Evolutionary conservation across 768 basidiomycete genomes (phyloP).

Genomic region (Coprinellus aureogranulatus): DNA sequence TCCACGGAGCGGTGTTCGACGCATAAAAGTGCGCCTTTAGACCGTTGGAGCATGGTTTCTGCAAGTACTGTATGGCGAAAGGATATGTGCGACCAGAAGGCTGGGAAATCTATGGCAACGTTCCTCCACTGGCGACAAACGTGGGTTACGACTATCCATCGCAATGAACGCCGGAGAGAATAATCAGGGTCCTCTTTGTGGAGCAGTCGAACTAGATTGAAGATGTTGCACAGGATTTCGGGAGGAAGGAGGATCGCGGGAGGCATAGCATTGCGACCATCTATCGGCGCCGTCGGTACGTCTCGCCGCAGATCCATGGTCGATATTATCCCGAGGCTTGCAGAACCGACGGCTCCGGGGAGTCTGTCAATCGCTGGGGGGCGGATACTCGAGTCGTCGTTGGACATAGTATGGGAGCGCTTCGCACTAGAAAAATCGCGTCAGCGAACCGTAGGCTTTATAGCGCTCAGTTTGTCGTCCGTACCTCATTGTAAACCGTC

Average conservation of each 20-base stretch:
- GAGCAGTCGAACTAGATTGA: background rate
- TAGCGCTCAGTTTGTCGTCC: too few relatives aligned
- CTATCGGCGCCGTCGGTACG: too few relatives aligned
- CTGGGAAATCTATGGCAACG: background rate
- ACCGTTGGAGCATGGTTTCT: background rate
- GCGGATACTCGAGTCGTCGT: too few relatives aligned
- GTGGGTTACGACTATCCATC: background rate
- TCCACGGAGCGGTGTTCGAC: too few relatives aligned
- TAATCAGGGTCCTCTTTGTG: background rate
- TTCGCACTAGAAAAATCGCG: too few relatives aligned
- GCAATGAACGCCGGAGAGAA: background rate
- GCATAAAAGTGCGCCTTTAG: background rate
- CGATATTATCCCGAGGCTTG: too few relatives aligned
- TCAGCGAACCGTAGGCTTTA: too few relatives aligned
- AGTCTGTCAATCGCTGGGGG: too few relatives aligned
- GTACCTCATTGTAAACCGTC: too few relatives aligned
- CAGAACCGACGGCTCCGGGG: too few relatives aligned
- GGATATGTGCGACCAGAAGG: background rate
- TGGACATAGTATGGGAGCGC: too few relatives aligned
- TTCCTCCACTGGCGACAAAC: constrained; percentile 1
- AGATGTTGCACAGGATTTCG: constrained; percentile 1
- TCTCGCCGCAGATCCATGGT: too few relatives aligned
- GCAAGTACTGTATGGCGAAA: background rate
- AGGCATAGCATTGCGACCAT: background rate
- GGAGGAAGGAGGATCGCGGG: background rate